Base-by-base conservation (phyloP, 257 asterid genomes). In the Primulina tabacum region DNA sequence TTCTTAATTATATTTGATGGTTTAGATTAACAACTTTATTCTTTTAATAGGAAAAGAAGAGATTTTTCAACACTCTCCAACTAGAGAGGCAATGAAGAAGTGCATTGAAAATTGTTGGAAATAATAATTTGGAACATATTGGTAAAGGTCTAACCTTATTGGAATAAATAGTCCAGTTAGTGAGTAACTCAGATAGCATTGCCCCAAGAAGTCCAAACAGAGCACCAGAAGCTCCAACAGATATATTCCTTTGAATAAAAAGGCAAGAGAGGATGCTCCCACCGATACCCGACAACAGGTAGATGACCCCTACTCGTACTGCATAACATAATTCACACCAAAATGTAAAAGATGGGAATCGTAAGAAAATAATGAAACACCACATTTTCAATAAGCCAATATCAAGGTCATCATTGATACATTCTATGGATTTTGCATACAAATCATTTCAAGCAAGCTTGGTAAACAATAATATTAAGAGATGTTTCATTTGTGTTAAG, bases 141-240 rank as follows among this genome's bases (percentile, higher is more conserved):
- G 28, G n/a, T 24, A 34, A 6, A 34, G 14, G 24, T 16, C 52
- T 71, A 33, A 90, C 99, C 97, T 94, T 94, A 76, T 94, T 91
- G 56, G 97, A 78, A 66, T 94, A 94, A 65, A 94, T 94, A 14
- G 93, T 82, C 99, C 99, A 94, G 83, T 94, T 94, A 65, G 98
- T 89, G 56, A 94, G 88, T 57, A 94, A 72, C 80, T 94, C 99
- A 0, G 99, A 85, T 17, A 94, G 37, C 99, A 94, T 94, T 58
- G 98, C 99, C 63, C 99, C 99, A 58, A 94, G 96, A 76, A 94
- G 98, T 56, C 99, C 99, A 75, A 91, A 94, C n/a, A 94, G 76
- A 69, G 98, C 96, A 58, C 99, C 99, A 24, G 99, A 94, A 81
- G 99, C 99, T 61, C 99, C 99, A 20, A 94, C 99, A 0, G 99